These are phyloP conservation scores for Raddia distichophylla DNA, from an alignment of 176 grass and related monocot genomes.

Conservation along the genomic window DNA sequence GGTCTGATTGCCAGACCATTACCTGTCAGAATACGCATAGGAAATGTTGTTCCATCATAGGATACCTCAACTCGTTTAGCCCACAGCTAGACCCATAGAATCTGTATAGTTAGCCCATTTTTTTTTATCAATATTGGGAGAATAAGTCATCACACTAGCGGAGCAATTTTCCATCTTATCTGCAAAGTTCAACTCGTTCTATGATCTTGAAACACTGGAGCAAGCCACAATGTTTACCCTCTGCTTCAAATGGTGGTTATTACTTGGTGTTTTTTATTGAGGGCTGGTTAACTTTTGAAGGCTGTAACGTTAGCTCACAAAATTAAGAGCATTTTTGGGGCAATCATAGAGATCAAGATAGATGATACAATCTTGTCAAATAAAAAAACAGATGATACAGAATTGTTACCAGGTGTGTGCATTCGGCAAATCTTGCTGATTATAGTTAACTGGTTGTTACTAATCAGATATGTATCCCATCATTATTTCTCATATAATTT, in stretches of 20 bases:
- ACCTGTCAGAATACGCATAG: slow-evolving; percentile 63
- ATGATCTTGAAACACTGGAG: neutral
- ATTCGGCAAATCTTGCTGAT: neutral
- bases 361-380: neutral
- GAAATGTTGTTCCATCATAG: slow-evolving; percentile 27
- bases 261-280: neutral
- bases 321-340: neutral
- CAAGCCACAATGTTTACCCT: neutral
- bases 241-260: neutral
- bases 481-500: neutral
- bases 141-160: neutral
- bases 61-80: neutral
- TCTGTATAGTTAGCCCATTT: slow-evolving; percentile 38
- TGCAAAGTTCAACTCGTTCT: neutral
- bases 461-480: neutral
- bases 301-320: neutral
- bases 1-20: slow-evolving; percentile 79
- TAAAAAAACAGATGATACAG: neutral
- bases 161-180: neutral
- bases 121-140: slow-evolving; percentile 26
- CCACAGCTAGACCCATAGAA: neutral
- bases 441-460: neutral
- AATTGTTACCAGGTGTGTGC: neutral
- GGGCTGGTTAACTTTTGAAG: slow-evolving; percentile 23
- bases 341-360: neutral